Conservation (phyloP, 176 grass and related monocot genomes). For the Bonia amplexicaulis region DNA sequence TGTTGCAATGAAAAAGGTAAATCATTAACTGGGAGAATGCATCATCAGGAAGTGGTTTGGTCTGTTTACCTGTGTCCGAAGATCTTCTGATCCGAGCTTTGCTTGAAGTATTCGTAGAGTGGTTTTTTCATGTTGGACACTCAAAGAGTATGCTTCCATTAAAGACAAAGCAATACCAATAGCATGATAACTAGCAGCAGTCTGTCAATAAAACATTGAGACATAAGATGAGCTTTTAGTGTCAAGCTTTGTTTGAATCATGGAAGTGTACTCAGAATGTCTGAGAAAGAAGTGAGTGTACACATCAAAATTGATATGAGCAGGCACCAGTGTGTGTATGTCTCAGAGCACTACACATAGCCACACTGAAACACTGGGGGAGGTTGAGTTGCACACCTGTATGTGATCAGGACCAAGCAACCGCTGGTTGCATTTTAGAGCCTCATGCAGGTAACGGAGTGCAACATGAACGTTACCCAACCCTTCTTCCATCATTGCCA, state of each 20-base stretch:
- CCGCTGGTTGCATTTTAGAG: conserved; percentile 93
- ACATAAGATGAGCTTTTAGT: conserved; percentile 27
- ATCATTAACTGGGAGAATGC: neutral
- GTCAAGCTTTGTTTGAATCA: neutral
- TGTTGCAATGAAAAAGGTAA: conserved; percentile 25
- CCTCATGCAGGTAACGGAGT: conserved; percentile 85
- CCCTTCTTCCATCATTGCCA: conserved; percentile 99
- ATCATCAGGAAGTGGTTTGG: neutral
- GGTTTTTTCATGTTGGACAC: conserved; percentile 99
- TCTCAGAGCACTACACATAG: neutral
- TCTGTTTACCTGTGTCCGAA: conserved; percentile 74
- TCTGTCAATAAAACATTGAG: conserved; percentile 59
- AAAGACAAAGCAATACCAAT: conserved; percentile 97
- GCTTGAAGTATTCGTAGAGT: conserved; percentile 92
- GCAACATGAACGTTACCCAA: conserved; percentile 97
- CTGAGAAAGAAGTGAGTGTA: neutral
- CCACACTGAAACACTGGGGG: conserved; percentile 15
- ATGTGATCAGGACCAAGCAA: conserved; percentile 96
- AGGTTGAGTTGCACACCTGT: conserved; percentile 60
- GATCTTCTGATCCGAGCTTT: conserved; percentile 98
- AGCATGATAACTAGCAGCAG: conserved; percentile 97
- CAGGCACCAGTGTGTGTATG: neutral
- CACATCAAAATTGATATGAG: conserved; percentile 16
- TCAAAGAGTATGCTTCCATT: conserved; percentile 99
- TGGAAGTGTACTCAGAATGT: neutral